Evolutionary conservation across 257 asterid species (phyloP).

Genomic region (Petrea volubilis): DNA sequence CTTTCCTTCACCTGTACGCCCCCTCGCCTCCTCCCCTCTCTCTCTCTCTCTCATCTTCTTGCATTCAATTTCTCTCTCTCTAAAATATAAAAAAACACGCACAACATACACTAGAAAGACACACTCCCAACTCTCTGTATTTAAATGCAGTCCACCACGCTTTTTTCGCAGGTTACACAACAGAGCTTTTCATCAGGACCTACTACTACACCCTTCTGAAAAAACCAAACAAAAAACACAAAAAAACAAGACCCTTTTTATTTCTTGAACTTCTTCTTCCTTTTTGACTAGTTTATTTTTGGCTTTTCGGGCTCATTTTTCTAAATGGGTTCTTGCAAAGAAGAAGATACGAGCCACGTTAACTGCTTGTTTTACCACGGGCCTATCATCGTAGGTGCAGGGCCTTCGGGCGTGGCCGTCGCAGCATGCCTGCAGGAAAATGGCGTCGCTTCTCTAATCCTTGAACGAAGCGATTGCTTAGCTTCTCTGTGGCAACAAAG

Average conservation of each 20-base stretch:
- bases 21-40: constrained; percentile 31
- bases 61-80: constrained; percentile 27
- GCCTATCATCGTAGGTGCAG: constrained; percentile 88
- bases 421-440: constrained; percentile 74
- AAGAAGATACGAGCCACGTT: constrained; percentile 21
- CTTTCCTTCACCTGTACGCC: constrained; percentile 70
- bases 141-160: constrained; percentile 33
- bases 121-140: not conserved
- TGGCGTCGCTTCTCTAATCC: constrained; percentile 65
- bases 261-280: not conserved
- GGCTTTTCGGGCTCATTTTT: not conserved
- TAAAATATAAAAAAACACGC: not conserved
- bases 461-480: constrained; percentile 74
- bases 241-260: not conserved
- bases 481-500: constrained; percentile 80
- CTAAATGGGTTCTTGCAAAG: constrained; percentile 46
- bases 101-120: not conserved
- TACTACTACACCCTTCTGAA: too few relatives aligned
- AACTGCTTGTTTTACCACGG: constrained; percentile 34
- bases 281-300: too few relatives aligned
- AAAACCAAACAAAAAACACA: not conserved
- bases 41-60: constrained; percentile 20
- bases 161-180: not conserved
- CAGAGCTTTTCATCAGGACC: not conserved
- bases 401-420: constrained; percentile 90